Base-by-base conservation (phyloP, 257 asterid species). In the Echium plantagineum region DNA sequence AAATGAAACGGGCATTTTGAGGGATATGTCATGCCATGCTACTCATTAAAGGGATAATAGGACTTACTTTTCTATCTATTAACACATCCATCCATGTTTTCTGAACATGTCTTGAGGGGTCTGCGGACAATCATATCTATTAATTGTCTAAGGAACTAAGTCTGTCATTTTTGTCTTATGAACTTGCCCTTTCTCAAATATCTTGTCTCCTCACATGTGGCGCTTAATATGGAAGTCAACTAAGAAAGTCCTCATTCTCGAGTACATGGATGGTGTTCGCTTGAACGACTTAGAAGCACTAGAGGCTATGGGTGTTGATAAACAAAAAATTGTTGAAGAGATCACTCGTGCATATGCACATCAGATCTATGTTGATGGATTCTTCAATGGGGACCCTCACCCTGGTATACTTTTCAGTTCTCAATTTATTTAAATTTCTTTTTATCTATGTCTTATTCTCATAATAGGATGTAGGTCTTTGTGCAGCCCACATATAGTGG, bases 341-440 rank as follows among this genome's bases (percentile, higher is more conserved):
- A 91, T 91, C 72, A 91, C 96, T 15, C 94, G 98, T 1, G 96
- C 98, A 17, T 91, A 85, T 80, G 96, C 94, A n/a, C 98, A 91
- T 75, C 98, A 91, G 75, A 91, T 91, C 55, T 91, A 87, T 69
- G 80, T 87, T 69, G 96, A 91, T 82, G 98, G 98, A 54, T 91
- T 91, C 76, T 91, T 91, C 82, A 91, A 91, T 70, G 98, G 98
- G 18, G 98, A 91, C 79, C 98, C 98, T 71, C 98, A 91, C 70
- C 98, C 98, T 66, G 98, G 95, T 83, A 80, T 63, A 42, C 48
- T 57, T 21, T 59, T 56, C 57, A 70, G 69, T 55, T 32, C 48
- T 46, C 13, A 62, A 18, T 30, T 56, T 53, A 20, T 10, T 9
- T 54, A 38, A 53, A 52, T 8, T 54, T 47, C 46, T 51, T 15